Evolutionary conservation across 768 basidiomycete genomes (phyloP).

Genomic region (Xerocomellus intermedius): DNA sequence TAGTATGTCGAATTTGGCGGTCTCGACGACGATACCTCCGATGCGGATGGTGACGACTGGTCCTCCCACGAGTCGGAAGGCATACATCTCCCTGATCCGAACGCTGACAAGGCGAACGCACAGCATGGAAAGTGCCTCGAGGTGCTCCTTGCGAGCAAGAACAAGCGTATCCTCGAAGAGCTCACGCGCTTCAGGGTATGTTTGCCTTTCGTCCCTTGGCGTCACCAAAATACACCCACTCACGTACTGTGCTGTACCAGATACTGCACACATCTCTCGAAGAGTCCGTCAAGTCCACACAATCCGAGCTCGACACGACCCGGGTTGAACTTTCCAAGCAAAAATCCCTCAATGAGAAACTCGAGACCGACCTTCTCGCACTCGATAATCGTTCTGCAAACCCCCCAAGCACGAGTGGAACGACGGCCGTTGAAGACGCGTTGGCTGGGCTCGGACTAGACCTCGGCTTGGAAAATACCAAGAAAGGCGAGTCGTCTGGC

Average conservation of each 20-base stretch:
- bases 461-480: slow-evolving; percentile 12
- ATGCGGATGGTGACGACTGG: slow-evolving; percentile 56
- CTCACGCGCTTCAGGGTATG: slow-evolving; percentile 85
- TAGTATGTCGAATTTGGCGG: slow-evolving; percentile 97
- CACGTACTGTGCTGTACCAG: slow-evolving; percentile 35
- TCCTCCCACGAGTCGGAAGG: slow-evolving; percentile 45
- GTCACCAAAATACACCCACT: background rate
- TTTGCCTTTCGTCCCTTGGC: too few relatives aligned
- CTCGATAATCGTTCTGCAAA: slow-evolving; percentile 53
- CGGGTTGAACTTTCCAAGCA: slow-evolving; percentile 75
- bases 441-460: slow-evolving; percentile 76
- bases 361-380: slow-evolving; percentile 87
- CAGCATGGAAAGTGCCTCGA: slow-evolving; percentile 84
- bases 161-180: slow-evolving; percentile 89
- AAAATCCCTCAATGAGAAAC: slow-evolving; percentile 76
- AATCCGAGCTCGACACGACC: slow-evolving; percentile 56
- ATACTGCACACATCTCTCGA: slow-evolving; percentile 84
- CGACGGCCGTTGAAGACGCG: slow-evolving; percentile 45
- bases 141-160: slow-evolving; percentile 87
- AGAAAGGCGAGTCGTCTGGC: slow-evolving; percentile 18
- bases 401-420: slow-evolving; percentile 23
- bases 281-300: slow-evolving; percentile 54
- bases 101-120: slow-evolving; percentile 77
- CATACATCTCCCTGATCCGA: slow-evolving; percentile 81
- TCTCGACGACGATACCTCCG: slow-evolving; percentile 56